phyloP scores from a whole-genome alignment of 2,329 filamentous ascomycete genomes.

The Phyllosticta paracitricarpa region DNA sequence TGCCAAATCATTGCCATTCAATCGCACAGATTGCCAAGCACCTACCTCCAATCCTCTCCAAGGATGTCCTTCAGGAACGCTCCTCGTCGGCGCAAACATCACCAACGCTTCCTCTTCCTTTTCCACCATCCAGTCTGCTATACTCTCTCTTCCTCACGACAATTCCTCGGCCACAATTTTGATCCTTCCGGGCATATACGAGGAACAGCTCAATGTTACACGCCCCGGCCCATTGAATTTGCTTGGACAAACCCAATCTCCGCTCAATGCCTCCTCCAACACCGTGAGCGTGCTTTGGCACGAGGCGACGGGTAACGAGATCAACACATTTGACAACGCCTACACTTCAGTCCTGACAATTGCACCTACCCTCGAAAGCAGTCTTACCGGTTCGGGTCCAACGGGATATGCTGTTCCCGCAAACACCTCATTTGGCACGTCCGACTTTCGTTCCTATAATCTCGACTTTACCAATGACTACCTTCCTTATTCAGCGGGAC shows the following conservation, averaged over 20 bases:
- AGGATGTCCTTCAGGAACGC: slow-evolving; percentile 28
- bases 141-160: slow-evolving; percentile 37
- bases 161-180: slow-evolving; percentile 45
- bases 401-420: slow-evolving; percentile 51
- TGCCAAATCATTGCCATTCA: neutral
- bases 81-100: slow-evolving; percentile 19
- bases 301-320: slow-evolving; percentile 39
- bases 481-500: slow-evolving; percentile 43
- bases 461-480: slow-evolving; percentile 55
- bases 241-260: slow-evolving; percentile 44
- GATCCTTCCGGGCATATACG: slow-evolving; percentile 50
- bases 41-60: slow-evolving; percentile 27
- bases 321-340: slow-evolving; percentile 47
- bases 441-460: slow-evolving; percentile 57
- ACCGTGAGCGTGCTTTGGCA: slow-evolving; percentile 50
- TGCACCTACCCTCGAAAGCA: slow-evolving; percentile 53
- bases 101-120: slow-evolving; percentile 15
- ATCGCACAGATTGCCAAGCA: slow-evolving; percentile 23
- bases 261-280: slow-evolving; percentile 39
- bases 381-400: slow-evolving; percentile 51
- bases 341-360: slow-evolving; percentile 53
- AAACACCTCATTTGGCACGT: slow-evolving; percentile 53
- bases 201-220: slow-evolving; percentile 56
- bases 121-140: slow-evolving; percentile 38
- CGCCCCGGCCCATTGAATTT: slow-evolving; percentile 51